Evolutionary conservation across 129 eudicot species (phyloP).

Genomic region (Artemisia tridentata): DNA sequence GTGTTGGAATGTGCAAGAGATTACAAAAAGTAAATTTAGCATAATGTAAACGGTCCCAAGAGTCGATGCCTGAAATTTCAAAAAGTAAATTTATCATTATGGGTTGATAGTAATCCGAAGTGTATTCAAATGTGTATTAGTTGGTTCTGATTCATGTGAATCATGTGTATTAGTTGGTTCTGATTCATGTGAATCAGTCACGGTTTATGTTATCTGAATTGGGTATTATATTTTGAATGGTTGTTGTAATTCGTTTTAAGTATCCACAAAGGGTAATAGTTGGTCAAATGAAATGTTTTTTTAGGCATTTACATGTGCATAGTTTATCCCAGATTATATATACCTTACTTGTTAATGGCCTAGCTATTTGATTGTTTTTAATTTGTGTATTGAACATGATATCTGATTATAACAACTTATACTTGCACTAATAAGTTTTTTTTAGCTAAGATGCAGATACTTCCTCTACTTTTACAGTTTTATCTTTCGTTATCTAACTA

Average conservation of each 20-base stretch:
- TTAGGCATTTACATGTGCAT: constrained; percentile 19
- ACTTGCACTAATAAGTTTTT: background rate
- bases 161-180: too few species aligned
- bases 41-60: too few species aligned
- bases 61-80: too few species aligned
- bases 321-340: background rate
- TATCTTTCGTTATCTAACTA: background rate
- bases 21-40: too few species aligned
- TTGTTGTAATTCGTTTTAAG: background rate
- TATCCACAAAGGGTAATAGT: constrained; percentile 2
- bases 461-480: background rate
- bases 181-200: too few species aligned
- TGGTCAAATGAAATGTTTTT: constrained; percentile 1
- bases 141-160: too few species aligned
- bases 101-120: too few species aligned
- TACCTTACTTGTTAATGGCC: background rate
- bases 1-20: too few species aligned
- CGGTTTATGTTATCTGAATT: constrained; percentile 37
- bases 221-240: constrained; percentile 4
- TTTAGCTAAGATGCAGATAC: background rate
- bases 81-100: too few species aligned
- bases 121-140: too few species aligned
- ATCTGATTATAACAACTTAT: background rate
- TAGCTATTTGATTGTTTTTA: background rate
- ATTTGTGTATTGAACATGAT: background rate